Percentiles rank a stretch among this genome's conserved stretches.
Evolutionary conservation across 768 basidiomycete genomes (phyloP).

Genomic region (Tulasnella sp.): DNA sequence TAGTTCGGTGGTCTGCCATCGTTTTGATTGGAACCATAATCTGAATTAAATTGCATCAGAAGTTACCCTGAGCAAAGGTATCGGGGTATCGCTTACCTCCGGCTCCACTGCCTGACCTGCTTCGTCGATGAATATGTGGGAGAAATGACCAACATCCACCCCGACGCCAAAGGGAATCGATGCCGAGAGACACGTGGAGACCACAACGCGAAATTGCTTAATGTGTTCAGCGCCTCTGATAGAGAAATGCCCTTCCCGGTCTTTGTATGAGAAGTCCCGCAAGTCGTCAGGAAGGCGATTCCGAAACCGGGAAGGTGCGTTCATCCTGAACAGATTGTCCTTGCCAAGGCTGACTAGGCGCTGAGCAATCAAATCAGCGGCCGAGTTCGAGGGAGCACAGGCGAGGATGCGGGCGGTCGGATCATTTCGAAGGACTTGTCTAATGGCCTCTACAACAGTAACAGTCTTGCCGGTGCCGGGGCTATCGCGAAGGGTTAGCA

Average conservation of each 20-base stretch:
- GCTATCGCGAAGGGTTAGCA: neutral
- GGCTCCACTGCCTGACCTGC: slow-evolving; percentile 13
- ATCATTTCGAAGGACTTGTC: neutral
- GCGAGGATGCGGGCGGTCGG: slow-evolving; percentile 5
- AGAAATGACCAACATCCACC: slow-evolving; percentile 7
- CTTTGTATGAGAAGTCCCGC: neutral
- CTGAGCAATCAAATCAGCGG: slow-evolving; percentile 9
- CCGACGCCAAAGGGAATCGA: slow-evolving; percentile 8
- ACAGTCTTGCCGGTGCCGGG: slow-evolving; percentile 13
- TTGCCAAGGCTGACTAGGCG: neutral
- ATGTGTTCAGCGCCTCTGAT: neutral
- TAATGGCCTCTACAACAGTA: slow-evolving; percentile 8
- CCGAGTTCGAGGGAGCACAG: slow-evolving; percentile 13
- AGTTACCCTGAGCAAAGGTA: neutral
- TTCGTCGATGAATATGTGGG: slow-evolving; percentile 14
- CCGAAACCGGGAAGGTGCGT: neutral
- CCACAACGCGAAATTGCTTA: neutral
- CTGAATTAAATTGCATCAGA: neutral
- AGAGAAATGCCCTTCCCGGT: neutral
- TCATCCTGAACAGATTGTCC: slow-evolving; percentile 3
- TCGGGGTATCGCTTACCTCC: neutral
- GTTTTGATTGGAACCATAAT: slow-evolving; percentile 51
- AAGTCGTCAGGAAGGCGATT: neutral
- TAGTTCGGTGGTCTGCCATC: slow-evolving; percentile 41
- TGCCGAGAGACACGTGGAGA: slow-evolving; percentile 9